Base-by-base conservation (phyloP, 805 yeast genomes). In the Yarrowia deformans region DNA sequence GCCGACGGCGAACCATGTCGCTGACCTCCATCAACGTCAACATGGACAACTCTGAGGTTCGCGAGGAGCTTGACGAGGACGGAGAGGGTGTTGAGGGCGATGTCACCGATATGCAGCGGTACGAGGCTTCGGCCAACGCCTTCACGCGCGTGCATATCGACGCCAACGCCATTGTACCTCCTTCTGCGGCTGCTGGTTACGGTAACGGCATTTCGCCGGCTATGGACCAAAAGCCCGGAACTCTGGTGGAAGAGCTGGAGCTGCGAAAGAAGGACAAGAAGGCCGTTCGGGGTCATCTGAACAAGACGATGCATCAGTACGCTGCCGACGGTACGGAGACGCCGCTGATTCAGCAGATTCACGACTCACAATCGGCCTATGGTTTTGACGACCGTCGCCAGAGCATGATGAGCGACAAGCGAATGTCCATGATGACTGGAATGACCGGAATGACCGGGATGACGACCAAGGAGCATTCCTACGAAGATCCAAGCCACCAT, bases 161-260 rank as follows among this genome's bases (percentile, higher is more conserved):
- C 14, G 18, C 50, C 8, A 60, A 60, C 14, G 66, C 52, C 19
- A 19, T 63, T 10, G 68, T 29, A 3, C 29, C 48, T 48, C 48
- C 55, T 5, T 63, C 68, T 5, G 56, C 68, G 3, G 42, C 56
- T 29, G 35, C 56, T 9, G 56, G 55, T 1, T 49, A n/a, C 9
- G 68, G 68, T 4, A 49, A 63, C 18, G 68, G 68, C n/a, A 49
- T 63, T 23, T n/a, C 35, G 13, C 71, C 42, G 32, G 56, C n/a
- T 49, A 19, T 23, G 61, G 72, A 19, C 29, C 49, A 58, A 37
- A 74, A 73, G 50, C 74, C 77, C 0, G 75, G 75, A 18, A 77
- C 81, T 13, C 71, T 79, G n/a, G 76, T 79, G 40, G 81, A 78
- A 70, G 81, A 79, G 69, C 70, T 79, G 42, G 81, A 78, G 69